Evolutionary conservation across 768 basidiomycete genomes (phyloP), one percentile per base, ranked within the genome.

Genomic region (Porphyrellus cyaneotinctus): DNA sequence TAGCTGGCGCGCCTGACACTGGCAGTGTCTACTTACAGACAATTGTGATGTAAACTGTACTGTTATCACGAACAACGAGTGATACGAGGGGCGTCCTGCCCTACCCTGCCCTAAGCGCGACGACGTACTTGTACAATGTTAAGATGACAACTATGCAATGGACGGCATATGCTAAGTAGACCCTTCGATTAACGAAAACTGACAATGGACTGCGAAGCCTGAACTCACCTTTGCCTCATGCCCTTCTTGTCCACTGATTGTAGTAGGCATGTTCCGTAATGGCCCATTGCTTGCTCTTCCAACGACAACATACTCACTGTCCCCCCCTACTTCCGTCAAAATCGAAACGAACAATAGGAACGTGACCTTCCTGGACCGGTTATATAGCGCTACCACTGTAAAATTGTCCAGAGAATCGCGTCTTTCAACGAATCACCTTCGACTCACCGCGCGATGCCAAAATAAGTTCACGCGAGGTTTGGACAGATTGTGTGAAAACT

Each of bases 51-150:
- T 60, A 65, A 12, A 53, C 53, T 23, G 22, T 47, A 12, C 35
- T 46, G 28, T 52, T 43, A 42, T 63, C 56, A 24, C 57, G 61
- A 41, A 63, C 37, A n/a, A 64, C 22, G 24, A 64, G 57, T 2
- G 53, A 59, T 17, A 62, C 43, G 4, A 64, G 57, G n/a, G 63
- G 63, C 0, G 57, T 51, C 22, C 51, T 64, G 6, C 54, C 54
- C 51, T 51, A 51, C 23, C 59, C 62, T 8, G 48, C 48, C 41
- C 45, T 58, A 28, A 42, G 39, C 12, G 49, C 51, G 8, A 44
- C 10, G 20, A 37, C 38, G 39, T 64, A 61, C 63, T 64, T 65
- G 49, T 45, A 51, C 35, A 59, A 15, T 3, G 59, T 64, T 45
- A 64, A 26, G 38, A 35, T 11, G 5, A 64, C 39, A 11, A 64